Percentiles rank a stretch among this genome's conserved stretches.
Conservation (phyloP, 441 rosid species). For the Flueggea neowawraea region DNA sequence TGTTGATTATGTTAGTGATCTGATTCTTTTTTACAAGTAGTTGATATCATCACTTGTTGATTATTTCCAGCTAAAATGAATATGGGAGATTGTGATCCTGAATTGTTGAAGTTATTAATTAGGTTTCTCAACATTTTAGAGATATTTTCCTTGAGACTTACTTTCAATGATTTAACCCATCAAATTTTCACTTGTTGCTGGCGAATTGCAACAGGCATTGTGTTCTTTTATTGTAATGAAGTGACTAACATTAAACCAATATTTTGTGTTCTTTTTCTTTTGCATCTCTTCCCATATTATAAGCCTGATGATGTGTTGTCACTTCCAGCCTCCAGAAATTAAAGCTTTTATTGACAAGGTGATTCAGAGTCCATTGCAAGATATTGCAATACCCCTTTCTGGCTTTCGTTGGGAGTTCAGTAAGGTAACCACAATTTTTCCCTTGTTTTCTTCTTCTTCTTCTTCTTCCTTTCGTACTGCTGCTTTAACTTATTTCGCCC, state of each 20-base stretch:
- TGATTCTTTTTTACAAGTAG: no score
- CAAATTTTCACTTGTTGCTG: no score
- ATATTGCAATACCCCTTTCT: constrained; percentile 96
- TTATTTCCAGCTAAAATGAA: no score
- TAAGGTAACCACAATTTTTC: constrained; percentile 51
- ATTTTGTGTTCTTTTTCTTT: not conserved
- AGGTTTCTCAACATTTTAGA: no score
- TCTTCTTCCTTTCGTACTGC: not conserved
- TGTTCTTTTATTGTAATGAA: not conserved
- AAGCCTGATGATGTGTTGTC: constrained; percentile 15
- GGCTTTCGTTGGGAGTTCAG: constrained; percentile 94
- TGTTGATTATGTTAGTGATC: no score
- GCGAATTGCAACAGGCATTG: no score
- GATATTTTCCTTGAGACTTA: no score
- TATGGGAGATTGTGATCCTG: no score
- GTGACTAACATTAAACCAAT: no score
- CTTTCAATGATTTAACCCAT: no score
- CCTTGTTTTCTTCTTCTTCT: not conserved
- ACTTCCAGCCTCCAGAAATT: constrained; percentile 82
- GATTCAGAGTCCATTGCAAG: constrained; percentile 94
- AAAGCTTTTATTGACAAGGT: constrained; percentile 94
- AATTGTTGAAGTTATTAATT: no score
- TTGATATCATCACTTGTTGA: no score
- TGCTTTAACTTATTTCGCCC: constrained; percentile 22
- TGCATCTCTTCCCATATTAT: not conserved